A percentile compares a stretch with the other conserved stretches of the same genome.
These are phyloP conservation scores for Ambrosia trifida DNA, from an alignment of 129 eudicot genomes.

Conservation along the genomic window DNA sequence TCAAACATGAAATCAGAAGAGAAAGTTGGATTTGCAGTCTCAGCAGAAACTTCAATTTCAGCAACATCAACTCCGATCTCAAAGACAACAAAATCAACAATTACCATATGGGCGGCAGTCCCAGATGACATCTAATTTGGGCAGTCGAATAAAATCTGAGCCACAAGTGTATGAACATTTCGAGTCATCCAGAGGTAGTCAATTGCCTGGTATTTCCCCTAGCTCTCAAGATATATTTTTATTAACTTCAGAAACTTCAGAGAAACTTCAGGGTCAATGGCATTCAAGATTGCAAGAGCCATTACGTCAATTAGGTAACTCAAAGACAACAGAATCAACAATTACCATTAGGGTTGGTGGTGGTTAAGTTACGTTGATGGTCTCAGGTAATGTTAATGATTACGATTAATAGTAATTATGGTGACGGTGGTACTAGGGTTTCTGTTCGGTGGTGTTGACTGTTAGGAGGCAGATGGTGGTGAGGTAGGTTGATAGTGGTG, in stretches of 20 bases:
- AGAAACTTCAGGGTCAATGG: constrained; percentile 6
- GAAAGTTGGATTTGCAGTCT: constrained; percentile 39
- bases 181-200: constrained; percentile 51
- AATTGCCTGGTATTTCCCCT: constrained; percentile 38
- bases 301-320: constrained; percentile 38
- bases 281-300: constrained; percentile 42
- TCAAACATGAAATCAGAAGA: constrained; percentile 46
- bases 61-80: constrained; percentile 59
- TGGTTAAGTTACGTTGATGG: too few species aligned
- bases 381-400: too few species aligned
- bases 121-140: constrained; percentile 46
- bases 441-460: too few species aligned
- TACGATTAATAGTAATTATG: too few species aligned
- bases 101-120: constrained; percentile 45
- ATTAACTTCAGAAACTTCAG: constrained; percentile 47
- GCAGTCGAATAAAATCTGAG: constrained; percentile 53
- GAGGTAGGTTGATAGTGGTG: too few species aligned
- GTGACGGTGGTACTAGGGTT: too few species aligned
- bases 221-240: constrained; percentile 49
- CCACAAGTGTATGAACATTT: constrained; percentile 54
- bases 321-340: too few species aligned
- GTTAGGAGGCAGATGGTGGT: too few species aligned
- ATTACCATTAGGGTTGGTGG: too few species aligned
- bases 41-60: constrained; percentile 44
- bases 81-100: constrained; percentile 53